Percentiles rank a stretch among this genome's conserved stretches.
Conservation (phyloP, 306 rosid genomes). For the Castanea crenata region DNA sequence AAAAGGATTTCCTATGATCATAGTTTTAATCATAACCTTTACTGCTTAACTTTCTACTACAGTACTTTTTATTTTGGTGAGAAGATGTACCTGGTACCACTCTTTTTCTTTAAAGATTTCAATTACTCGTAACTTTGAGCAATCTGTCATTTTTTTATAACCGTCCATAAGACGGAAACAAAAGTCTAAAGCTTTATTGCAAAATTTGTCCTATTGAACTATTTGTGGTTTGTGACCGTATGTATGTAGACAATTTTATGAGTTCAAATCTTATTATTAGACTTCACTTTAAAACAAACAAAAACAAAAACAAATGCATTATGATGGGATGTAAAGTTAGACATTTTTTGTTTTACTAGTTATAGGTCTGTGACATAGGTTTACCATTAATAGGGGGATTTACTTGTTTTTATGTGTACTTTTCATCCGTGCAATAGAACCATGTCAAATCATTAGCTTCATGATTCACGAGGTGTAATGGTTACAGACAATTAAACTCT, state of each 20-base stretch:
- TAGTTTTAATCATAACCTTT: slow-evolving; percentile 74
- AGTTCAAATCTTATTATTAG: background rate
- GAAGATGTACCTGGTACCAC: background rate
- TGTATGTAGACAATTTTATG: background rate
- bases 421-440: background rate
- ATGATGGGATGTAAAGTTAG: too few species aligned
- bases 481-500: too few species aligned
- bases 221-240: background rate
- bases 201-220: background rate
- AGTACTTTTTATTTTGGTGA: slow-evolving; percentile 22
- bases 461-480: too few species aligned
- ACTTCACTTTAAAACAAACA: too few species aligned
- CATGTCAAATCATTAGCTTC: background rate
- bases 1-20: slow-evolving; percentile 67
- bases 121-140: background rate
- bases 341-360: too few species aligned
- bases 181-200: background rate
- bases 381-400: background rate
- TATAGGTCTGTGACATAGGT: too few species aligned
- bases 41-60: slow-evolving; percentile 55
- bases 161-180: background rate
- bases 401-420: too few species aligned
- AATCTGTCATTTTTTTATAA: background rate
- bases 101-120: background rate
- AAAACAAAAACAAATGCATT: too few species aligned